A percentile compares a stretch with the other conserved stretches of the same genome.
phyloP scores from a whole-genome alignment of 768 basidiomycete genomes.

The Tylopilus plumbeoviolaceoides region DNA sequence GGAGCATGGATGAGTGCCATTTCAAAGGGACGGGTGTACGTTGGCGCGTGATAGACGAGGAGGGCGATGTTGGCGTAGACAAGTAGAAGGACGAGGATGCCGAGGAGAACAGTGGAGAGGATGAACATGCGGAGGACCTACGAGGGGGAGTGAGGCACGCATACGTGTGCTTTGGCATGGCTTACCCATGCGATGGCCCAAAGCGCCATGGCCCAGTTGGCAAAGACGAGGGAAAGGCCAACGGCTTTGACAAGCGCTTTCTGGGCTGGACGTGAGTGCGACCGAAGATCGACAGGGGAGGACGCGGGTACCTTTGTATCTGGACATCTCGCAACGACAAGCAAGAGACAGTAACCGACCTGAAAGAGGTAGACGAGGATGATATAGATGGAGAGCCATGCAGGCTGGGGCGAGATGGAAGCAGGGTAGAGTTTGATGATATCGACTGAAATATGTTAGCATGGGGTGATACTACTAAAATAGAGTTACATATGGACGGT shows the following conservation, averaged over 20 bases:
- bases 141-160: not conserved
- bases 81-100: slow-evolving; percentile 64
- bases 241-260: slow-evolving; percentile 71
- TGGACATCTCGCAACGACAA: slow-evolving; percentile 64
- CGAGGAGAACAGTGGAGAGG: slow-evolving; percentile 68
- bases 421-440: slow-evolving; percentile 57
- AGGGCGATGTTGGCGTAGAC: slow-evolving; percentile 78
- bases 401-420: slow-evolving; percentile 63
- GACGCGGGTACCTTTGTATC: slow-evolving; percentile 66
- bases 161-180: rapidly evolving
- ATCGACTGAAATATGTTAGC: slow-evolving; percentile 33
- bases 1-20: slow-evolving; percentile 85
- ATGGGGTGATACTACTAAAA: not conserved
- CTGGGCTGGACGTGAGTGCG: slow-evolving; percentile 30
- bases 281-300: not conserved
- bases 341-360: slow-evolving; percentile 79
- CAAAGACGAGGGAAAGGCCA: slow-evolving; percentile 69
- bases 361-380: slow-evolving; percentile 58
- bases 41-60: slow-evolving; percentile 66
- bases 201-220: slow-evolving; percentile 76
- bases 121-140: slow-evolving; percentile 75
- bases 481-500: slow-evolving; percentile 51
- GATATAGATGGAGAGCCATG: slow-evolving; percentile 57
- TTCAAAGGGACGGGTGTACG: slow-evolving; percentile 61
- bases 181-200: slow-evolving; percentile 78